These are phyloP conservation scores for Filobasidium floriforme DNA, from an alignment of 768 basidiomycete genomes.

Conservation along the genomic window DNA sequence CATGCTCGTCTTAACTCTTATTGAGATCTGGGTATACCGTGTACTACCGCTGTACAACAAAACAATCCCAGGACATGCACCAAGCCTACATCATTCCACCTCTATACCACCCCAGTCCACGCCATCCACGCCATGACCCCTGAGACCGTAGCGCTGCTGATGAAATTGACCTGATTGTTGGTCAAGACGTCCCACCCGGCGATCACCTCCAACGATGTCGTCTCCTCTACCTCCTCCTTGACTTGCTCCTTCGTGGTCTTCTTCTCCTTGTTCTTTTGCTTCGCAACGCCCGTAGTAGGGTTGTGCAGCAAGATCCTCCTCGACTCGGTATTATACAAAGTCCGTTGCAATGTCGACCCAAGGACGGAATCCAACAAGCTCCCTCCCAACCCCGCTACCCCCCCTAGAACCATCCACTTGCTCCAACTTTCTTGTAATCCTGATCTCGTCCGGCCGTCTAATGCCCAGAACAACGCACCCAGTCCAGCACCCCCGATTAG, in stretches of 20 bases:
- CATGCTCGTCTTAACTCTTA: no score
- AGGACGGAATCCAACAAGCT: conserved; percentile 77
- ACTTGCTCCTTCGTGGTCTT: conserved; percentile 11
- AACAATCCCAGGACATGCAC: no score
- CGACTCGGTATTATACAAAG: conserved; percentile 58
- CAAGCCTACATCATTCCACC: no score
- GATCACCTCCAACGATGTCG: conserved; percentile 50
- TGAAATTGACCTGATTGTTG: conserved; percentile 67
- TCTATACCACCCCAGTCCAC: background rate
- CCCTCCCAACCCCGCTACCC: conserved; percentile 63
- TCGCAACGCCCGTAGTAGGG: conserved; percentile 26
- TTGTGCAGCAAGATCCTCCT: conserved; percentile 52
- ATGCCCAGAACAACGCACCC: conserved; percentile 55
- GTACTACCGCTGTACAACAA: no score
- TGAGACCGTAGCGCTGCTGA: conserved; percentile 13
- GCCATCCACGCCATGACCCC: background rate
- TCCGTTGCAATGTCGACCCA: conserved; percentile 77
- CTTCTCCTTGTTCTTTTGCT: conserved; percentile 49
- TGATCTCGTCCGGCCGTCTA: conserved; percentile 31
- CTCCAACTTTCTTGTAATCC: conserved; percentile 44
- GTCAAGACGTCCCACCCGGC: conserved; percentile 62
- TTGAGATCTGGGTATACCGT: no score
- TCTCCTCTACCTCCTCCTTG: conserved; percentile 46
- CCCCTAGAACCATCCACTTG: conserved; percentile 57
- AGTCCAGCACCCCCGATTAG: conserved; percentile 65